These are phyloP conservation scores for Dalbergia cochinchinensis DNA, from an alignment of 306 rosid species.

Conservation along the genomic window DNA sequence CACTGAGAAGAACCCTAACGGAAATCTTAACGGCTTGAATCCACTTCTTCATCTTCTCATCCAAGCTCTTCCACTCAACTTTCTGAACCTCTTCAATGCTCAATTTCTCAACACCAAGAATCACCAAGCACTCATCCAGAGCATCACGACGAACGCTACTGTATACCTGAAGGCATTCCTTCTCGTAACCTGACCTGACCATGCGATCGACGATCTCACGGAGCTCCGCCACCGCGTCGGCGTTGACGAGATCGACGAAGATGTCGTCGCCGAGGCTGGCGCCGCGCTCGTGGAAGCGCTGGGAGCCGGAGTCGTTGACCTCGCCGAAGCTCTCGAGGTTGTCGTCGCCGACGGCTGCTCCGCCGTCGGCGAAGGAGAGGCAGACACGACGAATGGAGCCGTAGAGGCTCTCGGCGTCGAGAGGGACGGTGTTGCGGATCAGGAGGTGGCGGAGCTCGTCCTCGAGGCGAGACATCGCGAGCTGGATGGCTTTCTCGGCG, in stretches of 20 bases:
- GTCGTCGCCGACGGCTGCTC: slow-evolving; percentile 51
- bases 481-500: slow-evolving; percentile 89
- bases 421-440: slow-evolving; percentile 79
- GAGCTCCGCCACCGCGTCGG: slow-evolving; percentile 74
- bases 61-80: slow-evolving; percentile 78
- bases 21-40: slow-evolving; percentile 82
- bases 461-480: slow-evolving; percentile 92
- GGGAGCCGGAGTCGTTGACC: slow-evolving; percentile 40
- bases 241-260: slow-evolving; percentile 70
- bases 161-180: slow-evolving; percentile 93
- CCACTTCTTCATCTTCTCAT: slow-evolving; percentile 98
- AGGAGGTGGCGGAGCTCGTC: slow-evolving; percentile 81
- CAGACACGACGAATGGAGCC: slow-evolving; percentile 75
- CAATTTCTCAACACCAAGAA: slow-evolving; percentile 80
- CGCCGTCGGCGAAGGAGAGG: slow-evolving; percentile 70
- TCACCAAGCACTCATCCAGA: slow-evolving; percentile 77
- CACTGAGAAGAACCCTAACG: slow-evolving; percentile 68
- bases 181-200: slow-evolving; percentile 86
- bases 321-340: slow-evolving; percentile 77
- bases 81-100: slow-evolving; percentile 97
- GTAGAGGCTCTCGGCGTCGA: slow-evolving; percentile 75
- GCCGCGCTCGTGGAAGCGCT: slow-evolving; percentile 81
- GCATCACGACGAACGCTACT: slow-evolving; percentile 86
- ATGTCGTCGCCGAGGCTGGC: slow-evolving; percentile 76
- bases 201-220: slow-evolving; percentile 84